Evolutionary conservation across 2,329 filamentous ascomycete species (phyloP), one percentile per base, ranked within the genome.

Genomic region (Magnaporthiopsis rhizophila): DNA sequence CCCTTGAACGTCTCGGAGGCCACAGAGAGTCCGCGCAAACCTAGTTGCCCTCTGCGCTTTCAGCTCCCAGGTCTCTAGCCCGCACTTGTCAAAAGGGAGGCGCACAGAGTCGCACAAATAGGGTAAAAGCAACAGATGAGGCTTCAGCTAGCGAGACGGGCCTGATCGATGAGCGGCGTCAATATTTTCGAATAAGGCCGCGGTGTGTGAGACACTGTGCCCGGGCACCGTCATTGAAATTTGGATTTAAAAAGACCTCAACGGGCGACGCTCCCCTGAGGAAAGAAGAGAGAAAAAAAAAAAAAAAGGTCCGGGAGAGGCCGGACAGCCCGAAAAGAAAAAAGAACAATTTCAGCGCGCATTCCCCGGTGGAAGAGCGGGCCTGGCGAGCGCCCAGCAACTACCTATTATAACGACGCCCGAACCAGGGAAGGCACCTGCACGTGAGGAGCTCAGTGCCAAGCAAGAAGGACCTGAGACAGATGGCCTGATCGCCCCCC

Each of bases 401-500:
- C 21, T 53, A 53, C n/a, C n/a, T n/a, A n/a, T 53, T 53, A 53
- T 53, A 53, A 3, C 45, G 45, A 53, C 7, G 45, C 8, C n/a
- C 38, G 32, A 30, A 21, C 28, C 59, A 34, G 59, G 59, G n/a
- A 24, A 60, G 6, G 21, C 4, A 18, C 59, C n/a, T 60, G 34
- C 60, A 50, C 60, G 60, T 62, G 60, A 62, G 60, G n/a, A n/a
- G 60, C n/a, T 45, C 60, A 3, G 60, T n/a, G 24, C 24, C 60
- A 61, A 36, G 36, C 45, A 36, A 57, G 38, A 3, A 61, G 26
- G 28, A 61, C 58, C 36, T 58, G 50, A 64, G 63, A 64, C 63
- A 34, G 21, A 64, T 64, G 63, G 63, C 60, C 63, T 64, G 63
- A 64, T 64, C 63, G 59, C 63, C 60, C 34, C 59, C 61, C 59